phyloP scores from a whole-genome alignment of 2,329 filamentous ascomycete species.

The Diaporthe citri region DNA sequence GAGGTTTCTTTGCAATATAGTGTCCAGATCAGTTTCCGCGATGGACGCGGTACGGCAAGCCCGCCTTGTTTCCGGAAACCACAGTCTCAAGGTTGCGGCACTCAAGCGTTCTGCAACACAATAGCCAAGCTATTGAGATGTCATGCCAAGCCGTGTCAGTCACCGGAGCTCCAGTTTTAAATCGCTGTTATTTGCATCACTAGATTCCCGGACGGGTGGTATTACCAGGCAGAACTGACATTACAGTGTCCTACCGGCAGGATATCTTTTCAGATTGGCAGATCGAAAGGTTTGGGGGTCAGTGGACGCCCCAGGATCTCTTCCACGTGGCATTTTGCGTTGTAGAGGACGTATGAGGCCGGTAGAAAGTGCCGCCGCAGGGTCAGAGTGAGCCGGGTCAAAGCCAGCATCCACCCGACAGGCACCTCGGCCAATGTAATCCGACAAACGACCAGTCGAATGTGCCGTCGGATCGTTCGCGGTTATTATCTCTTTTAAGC shows the following conservation, averaged over 20 bases:
- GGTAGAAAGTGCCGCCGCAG: slow-evolving; percentile 2
- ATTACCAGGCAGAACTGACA: neutral
- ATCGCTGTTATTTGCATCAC: neutral
- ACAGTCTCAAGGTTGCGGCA: too few species aligned
- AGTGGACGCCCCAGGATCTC: neutral
- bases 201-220: rapidly evolving
- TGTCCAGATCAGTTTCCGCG: neutral
- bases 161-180: neutral
- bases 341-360: neutral
- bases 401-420: neutral
- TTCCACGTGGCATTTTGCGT: neutral
- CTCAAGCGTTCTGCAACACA: neutral
- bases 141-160: neutral
- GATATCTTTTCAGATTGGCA: neutral
- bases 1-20: rapidly evolving
- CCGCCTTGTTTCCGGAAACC: too few species aligned
- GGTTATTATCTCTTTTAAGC: neutral
- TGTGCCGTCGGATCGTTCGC: neutral
- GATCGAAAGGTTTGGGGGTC: neutral
- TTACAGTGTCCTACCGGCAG: neutral
- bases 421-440: neutral
- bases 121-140: neutral
- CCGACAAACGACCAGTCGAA: neutral
- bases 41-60: neutral
- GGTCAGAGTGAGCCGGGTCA: neutral